Percentiles rank a stretch among this genome's conserved stretches.
Evolutionary conservation across 164 flowering plant genomes (phyloP).

Genomic region (Euptelea pleiosperma): DNA sequence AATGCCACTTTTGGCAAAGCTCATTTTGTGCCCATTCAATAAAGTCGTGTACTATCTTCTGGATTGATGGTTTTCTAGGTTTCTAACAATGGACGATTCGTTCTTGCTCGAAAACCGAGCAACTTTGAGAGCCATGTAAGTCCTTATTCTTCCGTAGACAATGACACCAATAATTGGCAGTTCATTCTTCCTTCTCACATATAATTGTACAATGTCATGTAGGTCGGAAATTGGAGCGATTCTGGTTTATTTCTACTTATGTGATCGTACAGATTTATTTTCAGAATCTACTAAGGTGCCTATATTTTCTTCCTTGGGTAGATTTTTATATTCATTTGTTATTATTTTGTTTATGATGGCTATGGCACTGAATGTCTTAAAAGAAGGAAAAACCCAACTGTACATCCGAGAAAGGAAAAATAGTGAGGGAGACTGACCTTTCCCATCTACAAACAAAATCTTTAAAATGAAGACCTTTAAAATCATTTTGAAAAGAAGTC

Average conservation of each 20-base stretch:
- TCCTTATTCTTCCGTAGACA: slow-evolving; percentile 1
- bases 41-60: slow-evolving; percentile 1
- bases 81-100: slow-evolving; percentile 79
- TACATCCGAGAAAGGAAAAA: no score
- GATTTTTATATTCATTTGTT: no score
- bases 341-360: no score
- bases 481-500: no score
- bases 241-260: slow-evolving; percentile 67
- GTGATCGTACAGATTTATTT: slow-evolving; percentile 82
- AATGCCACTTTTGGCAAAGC: neutral
- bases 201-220: slow-evolving; percentile 20
- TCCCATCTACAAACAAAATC: no score
- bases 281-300: slow-evolving; percentile 80
- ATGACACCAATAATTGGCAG: slow-evolving; percentile 4
- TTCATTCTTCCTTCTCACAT: slow-evolving; percentile 2
- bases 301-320: neutral
- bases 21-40: neutral
- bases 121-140: slow-evolving; percentile 82
- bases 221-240: slow-evolving; percentile 91
- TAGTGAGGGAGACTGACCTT: no score
- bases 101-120: slow-evolving; percentile 86
- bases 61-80: slow-evolving; percentile 38
- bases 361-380: no score
- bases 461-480: no score
- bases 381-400: no score